Evolutionary conservation across 345 rosid species (phyloP), one percentile per base, ranked within the genome.

Genomic region (Salix koriyanagi): DNA sequence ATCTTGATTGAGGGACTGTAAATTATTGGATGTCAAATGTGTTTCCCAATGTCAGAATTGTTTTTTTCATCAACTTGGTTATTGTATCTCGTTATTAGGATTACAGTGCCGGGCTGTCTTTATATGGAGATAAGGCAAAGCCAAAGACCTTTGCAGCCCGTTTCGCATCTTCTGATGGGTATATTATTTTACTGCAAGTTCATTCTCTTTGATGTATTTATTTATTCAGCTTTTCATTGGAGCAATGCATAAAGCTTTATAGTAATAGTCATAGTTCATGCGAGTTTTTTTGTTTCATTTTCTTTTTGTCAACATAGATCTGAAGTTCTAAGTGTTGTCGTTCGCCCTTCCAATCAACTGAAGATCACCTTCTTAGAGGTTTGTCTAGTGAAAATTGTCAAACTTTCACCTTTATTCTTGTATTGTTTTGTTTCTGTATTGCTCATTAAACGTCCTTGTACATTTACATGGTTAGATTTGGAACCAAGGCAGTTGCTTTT

Each of bases 351-450:
- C 70, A 95, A 91, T 87, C 88, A 82, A 82, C 96, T 95, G 70
- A 95, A 93, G 88, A 90, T 95, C 83, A 95, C 99, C 75, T 93
- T 93, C 87, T 89, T 95, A 78, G 99, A 95, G 97, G 97, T 91
- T 75, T 87, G 83, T 73, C 60, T 19, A 1, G 67, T 56, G 54
- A 18, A 21, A 21, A 41, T 58, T 69, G 34, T 69, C 16, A 37
- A 41, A 34, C 14, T 71, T 71, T 30, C 44, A 41, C 44, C 44
- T 41, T 41, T 41, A 41, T 41, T 14, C 21, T 26, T 34, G 37
- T 44, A 42, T 23, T 56, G 64, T 18, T 25, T 25, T 70, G 62
- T 70, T 48, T 36, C 10, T 48, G 34, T 32, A 18, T 37, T 52
- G 37, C 23, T 6, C 52, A 50, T 25, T 19, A 6, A 21, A 65